phyloP scores from a whole-genome alignment of 148 eudicot genomes.

The Drosera capensis region DNA sequence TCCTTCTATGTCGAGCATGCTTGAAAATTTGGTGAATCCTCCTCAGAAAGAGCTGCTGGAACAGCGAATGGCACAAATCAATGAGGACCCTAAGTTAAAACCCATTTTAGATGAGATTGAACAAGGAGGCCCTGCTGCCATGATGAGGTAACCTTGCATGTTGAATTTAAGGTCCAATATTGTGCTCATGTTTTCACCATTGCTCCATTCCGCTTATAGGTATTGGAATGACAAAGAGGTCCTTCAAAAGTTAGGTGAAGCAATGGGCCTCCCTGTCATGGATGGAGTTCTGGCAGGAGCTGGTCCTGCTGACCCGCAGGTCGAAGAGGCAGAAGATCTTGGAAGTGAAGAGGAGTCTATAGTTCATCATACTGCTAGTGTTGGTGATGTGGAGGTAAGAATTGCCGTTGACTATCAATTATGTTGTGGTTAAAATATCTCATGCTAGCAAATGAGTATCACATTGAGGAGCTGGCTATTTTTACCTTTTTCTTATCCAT shows the following conservation, averaged over 20 bases:
- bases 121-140: constrained; percentile 88
- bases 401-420: neutral
- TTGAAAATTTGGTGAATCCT: constrained; percentile 76
- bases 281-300: constrained; percentile 62
- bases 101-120: constrained; percentile 89
- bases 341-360: constrained; percentile 82
- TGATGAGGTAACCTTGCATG: constrained; percentile 56
- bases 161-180: too few species aligned
- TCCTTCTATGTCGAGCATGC: constrained; percentile 88
- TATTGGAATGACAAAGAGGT: constrained; percentile 94
- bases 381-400: constrained; percentile 76
- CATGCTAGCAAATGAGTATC: too few species aligned
- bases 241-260: constrained; percentile 84
- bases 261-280: constrained; percentile 74
- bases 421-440: too few species aligned
- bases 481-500: too few species aligned
- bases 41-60: constrained; percentile 61
- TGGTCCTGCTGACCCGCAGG: constrained; percentile 41
- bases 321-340: constrained; percentile 54
- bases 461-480: too few species aligned
- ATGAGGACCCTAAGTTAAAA: constrained; percentile 79
- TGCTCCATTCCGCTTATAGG: constrained; percentile 18
- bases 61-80: constrained; percentile 70
- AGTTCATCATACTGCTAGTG: constrained; percentile 85
- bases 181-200: constrained; percentile 1